These are phyloP conservation scores for Serendipita sp. DNA, from an alignment of 768 basidiomycete species.

Conservation along the genomic window DNA sequence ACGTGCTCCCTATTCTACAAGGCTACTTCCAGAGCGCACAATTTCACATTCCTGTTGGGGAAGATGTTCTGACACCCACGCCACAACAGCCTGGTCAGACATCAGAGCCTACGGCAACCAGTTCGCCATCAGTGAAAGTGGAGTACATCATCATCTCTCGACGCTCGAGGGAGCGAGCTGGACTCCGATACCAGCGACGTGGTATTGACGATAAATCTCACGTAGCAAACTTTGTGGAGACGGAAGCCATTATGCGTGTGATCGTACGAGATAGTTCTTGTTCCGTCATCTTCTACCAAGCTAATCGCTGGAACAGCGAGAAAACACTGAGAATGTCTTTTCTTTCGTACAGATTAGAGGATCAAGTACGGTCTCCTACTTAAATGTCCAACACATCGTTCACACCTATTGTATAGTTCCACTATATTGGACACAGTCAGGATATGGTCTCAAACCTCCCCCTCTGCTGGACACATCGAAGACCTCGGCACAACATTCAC, in stretches of 20 bases:
- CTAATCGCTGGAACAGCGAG: slow-evolving; percentile 34
- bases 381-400: neutral
- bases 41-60: slow-evolving; percentile 33
- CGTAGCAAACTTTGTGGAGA: slow-evolving; percentile 94
- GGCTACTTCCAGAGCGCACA: slow-evolving; percentile 71
- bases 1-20: slow-evolving; percentile 83
- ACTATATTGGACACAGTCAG: slow-evolving; percentile 81
- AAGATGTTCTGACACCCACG: neutral
- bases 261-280: slow-evolving; percentile 33
- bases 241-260: slow-evolving; percentile 74
- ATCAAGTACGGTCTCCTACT: slow-evolving; percentile 43
- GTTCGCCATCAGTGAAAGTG: slow-evolving; percentile 26
- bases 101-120: slow-evolving; percentile 23
- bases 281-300: neutral
- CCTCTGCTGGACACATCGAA: slow-evolving; percentile 61
- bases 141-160: slow-evolving; percentile 77
- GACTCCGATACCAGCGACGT: slow-evolving; percentile 84
- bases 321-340: slow-evolving; percentile 61
- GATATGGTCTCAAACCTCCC: slow-evolving; percentile 76
- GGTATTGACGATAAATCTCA: slow-evolving; percentile 88
- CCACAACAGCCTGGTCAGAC: slow-evolving; percentile 31
- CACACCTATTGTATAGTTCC: slow-evolving; percentile 41
- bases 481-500: slow-evolving; percentile 55
- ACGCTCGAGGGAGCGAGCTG: slow-evolving; percentile 76
- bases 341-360: slow-evolving; percentile 85